Evolutionary conservation across 2,329 filamentous ascomycete species (phyloP), one percentile per base, ranked within the genome.

Genomic region (Fusarium liriodendri): DNA sequence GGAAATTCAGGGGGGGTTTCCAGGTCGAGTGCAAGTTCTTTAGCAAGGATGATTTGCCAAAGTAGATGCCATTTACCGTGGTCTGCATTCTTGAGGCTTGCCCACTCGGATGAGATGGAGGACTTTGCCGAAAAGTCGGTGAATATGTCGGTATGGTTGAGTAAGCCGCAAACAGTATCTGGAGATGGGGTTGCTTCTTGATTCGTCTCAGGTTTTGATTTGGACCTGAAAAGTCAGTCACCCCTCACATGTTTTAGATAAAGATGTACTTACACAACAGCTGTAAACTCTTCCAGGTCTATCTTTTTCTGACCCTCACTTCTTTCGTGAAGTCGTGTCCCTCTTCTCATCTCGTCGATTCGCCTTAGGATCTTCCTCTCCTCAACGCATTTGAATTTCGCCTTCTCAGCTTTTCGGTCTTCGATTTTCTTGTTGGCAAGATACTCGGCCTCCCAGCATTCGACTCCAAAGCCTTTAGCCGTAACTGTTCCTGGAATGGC

Each of bases 1-100:
- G 16, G 22, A 13, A 18, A 2, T 18, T 40, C 25, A 6, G 18
- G n/a, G 5, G 55, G 6, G n/a, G 6, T 25, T 22, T 40, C 33
- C 6, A 66, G 7, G 18, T 35, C 42, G n/a, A 60, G 32, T 10
- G 63, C 42, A 3, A 66, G 55, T 27, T 66, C 63, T 33, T 38
- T 66, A 8, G 63, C 55, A 4, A 66, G 42, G 4, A 66, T 52
- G 32, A 66, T 66, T 40, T 66, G 63, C 55, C 63, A 61, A 5
- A 66, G 42, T 16, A 66, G 55, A 33, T 59, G 42, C 33, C 40
- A 66, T 20, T 50, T 66, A 6, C 52, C 52, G 14, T 64, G 62
- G 16, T 47, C 35, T 20, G 42, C 55, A 14, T 27, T 47, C 33
- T 66, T 61, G 9, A 27, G 8, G 20, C 27, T 50, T 22, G 40